phyloP scores from a whole-genome alignment of 1,139 yeast species.

The Candida mesenterica region DNA sequence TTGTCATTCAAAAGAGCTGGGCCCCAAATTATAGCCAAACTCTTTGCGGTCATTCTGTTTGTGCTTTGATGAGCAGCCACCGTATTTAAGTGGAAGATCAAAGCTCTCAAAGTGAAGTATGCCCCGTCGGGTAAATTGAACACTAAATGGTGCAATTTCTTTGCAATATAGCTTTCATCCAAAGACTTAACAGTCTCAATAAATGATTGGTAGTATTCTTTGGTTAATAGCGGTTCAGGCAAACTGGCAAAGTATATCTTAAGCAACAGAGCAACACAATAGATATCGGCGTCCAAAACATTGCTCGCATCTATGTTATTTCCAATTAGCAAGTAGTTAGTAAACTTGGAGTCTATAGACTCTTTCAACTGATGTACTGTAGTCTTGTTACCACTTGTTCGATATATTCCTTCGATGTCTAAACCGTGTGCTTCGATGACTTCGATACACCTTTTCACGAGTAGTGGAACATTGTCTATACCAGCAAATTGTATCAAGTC shows the following conservation, averaged over 20 bases:
- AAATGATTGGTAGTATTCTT: slow-evolving; percentile 53
- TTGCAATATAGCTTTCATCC: slow-evolving; percentile 54
- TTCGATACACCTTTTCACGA: slow-evolving; percentile 85
- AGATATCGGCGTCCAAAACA: slow-evolving; percentile 66
- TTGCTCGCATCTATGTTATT: slow-evolving; percentile 45
- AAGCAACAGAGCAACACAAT: slow-evolving; percentile 66
- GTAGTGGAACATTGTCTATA: slow-evolving; percentile 84
- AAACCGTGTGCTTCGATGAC: slow-evolving; percentile 82
- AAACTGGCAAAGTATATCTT: slow-evolving; percentile 65
- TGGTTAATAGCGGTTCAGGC: slow-evolving; percentile 70
- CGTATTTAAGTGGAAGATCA: slow-evolving; percentile 79
- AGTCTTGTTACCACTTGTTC: slow-evolving; percentile 76
- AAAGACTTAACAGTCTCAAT: slow-evolving; percentile 69
- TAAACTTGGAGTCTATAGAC: slow-evolving; percentile 75
- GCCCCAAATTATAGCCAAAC: slow-evolving; percentile 90
- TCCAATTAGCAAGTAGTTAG: slow-evolving; percentile 51
- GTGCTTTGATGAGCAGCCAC: slow-evolving; percentile 61
- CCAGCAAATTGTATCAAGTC: slow-evolving; percentile 75
- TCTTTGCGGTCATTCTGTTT: slow-evolving; percentile 80
- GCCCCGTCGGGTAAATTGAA: slow-evolving; percentile 93
- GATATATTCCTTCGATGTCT: slow-evolving; percentile 83
- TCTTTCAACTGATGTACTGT: slow-evolving; percentile 72
- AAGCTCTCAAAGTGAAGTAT: slow-evolving; percentile 82
- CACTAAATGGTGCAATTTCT: slow-evolving; percentile 81
- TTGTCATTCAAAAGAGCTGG: slow-evolving; percentile 75